A percentile compares a stretch with the other conserved stretches of the same genome.
Conservation (phyloP, 371 early-diverging fungal species). For the Dichotomocladium elegans region DNA sequence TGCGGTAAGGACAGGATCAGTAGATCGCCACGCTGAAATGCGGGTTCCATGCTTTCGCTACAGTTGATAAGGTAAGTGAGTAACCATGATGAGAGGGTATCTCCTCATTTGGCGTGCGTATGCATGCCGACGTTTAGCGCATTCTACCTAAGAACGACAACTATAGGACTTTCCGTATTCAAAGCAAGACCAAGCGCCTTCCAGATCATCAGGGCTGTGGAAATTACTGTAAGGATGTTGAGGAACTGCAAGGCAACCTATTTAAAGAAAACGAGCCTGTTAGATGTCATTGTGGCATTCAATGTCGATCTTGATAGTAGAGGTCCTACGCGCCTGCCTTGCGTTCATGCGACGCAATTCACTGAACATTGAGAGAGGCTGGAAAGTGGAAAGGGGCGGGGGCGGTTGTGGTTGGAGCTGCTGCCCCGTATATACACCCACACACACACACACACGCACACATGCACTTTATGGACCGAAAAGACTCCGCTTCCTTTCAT, state of each 20-base stretch:
- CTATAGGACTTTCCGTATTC: slow-evolving; percentile 97
- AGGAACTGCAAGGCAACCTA: slow-evolving; percentile 68
- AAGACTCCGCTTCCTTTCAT: too few relatives aligned
- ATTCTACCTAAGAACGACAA: slow-evolving; percentile 87
- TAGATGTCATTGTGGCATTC: background rate
- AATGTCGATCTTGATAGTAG: too few relatives aligned
- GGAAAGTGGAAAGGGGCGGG: background rate
- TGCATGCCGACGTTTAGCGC: too few relatives aligned
- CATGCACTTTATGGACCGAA: too few relatives aligned
- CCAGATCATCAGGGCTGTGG: slow-evolving; percentile 98
- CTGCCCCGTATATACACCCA: too few relatives aligned
- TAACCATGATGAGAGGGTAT: background rate
- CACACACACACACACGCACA: too few relatives aligned
- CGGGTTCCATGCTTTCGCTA: slow-evolving; percentile 99
- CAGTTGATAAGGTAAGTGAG: background rate
- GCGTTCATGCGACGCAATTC: slow-evolving; percentile 47
- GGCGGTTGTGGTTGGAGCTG: too few relatives aligned
- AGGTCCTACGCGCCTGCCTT: slow-evolving; percentile 37
- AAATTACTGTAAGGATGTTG: slow-evolving; percentile 79
- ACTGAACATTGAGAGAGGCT: slow-evolving; percentile 27
- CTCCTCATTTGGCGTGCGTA: background rate
- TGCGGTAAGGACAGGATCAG: slow-evolving; percentile 78
- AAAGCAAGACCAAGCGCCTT: slow-evolving; percentile 81
- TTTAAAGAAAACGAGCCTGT: background rate
- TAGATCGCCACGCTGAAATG: slow-evolving; percentile 97